Base-by-base conservation (phyloP, 306 rosid species). In the Cucurbita ficifolia region DNA sequence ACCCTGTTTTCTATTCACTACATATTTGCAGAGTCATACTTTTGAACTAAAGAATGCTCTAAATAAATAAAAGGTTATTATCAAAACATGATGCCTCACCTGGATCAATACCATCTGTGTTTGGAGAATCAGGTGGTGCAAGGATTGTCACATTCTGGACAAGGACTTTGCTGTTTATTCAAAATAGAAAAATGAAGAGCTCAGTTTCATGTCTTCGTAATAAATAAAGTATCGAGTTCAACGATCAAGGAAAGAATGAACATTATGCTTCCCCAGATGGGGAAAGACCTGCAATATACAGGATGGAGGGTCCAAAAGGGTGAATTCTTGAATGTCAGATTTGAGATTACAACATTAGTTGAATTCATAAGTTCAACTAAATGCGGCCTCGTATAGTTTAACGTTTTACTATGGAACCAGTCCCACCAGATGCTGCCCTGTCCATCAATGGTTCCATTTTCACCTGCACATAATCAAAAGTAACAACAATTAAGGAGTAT, bases 371-470 rank as follows among this genome's bases (percentile, higher is more conserved):
- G 75, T 76, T 89, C 96, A 54, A 89, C 84, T 8, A 89, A 79
- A 84, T 87, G 84, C 10, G 96, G 96, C 46, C 90, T 61, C 80
- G 87, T 89, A 50, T 79, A 69, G 55, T 89, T 87, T 75, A 89
- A 81, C 40, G 86, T 74, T 77, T 81, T 83, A 19, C 80, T 64
- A 46, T 12, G 74, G 78, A 85, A 60, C 65, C 81, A 69, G 54
- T 81, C 82, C 96, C 96, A 89, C 96, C 96, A 89, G 45, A 83
- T 72, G 51, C 82, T 74, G 45, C 92, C 96, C 75, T 89, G 92
- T 36, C 96, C 96, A 70, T 89, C 89, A 71, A 89, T 82, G 60
- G 85, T 89, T 81, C 90, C 96, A 77, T 83, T 78, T 59, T 87
- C 86, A 81, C 96, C 96, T 89, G 81, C 65, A 59, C 62, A 56